Conservation (phyloP, 441 rosid species). For the Dalechampia spathulata region DNA sequence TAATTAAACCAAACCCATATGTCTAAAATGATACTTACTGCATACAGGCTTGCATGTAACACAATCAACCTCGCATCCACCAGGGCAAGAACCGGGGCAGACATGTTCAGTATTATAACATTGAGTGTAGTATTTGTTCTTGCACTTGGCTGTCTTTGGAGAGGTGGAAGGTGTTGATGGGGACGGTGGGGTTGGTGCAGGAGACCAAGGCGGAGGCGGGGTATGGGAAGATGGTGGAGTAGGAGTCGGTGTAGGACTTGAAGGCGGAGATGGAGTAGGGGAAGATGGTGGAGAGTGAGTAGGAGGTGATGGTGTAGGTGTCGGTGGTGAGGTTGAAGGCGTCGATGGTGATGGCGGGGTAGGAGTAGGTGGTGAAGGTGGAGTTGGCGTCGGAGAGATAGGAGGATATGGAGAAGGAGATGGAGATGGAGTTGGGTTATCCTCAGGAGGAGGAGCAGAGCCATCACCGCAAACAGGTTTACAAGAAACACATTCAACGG, state of each 20-base stretch:
- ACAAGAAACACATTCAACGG: constrained; percentile 43
- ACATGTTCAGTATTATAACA: constrained; percentile 34
- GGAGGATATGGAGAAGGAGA: too few relatives aligned
- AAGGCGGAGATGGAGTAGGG: constrained; percentile 1
- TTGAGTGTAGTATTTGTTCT: constrained; percentile 19
- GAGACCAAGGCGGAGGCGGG: not conserved
- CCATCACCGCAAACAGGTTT: constrained; percentile 27
- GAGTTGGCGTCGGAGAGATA: too few relatives aligned
- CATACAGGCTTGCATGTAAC: constrained; percentile 50
- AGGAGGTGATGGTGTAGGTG: constrained; percentile 8
- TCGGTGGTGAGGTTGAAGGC: not conserved
- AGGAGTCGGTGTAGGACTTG: constrained; percentile 2
- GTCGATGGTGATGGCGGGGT: constrained; percentile 16
- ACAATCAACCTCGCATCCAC: constrained; percentile 50
- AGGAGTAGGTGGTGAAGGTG: not conserved
- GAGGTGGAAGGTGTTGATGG: not conserved
- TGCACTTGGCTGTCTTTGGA: constrained; percentile 24
- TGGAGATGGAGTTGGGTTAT: not conserved
- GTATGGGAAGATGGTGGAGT: constrained; percentile 7
- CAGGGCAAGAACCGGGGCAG: constrained; percentile 42
- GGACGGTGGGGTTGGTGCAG: constrained; percentile 10
- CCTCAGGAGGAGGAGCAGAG: constrained; percentile 15
- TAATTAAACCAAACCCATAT: too few relatives aligned
- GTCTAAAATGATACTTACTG: too few relatives aligned
- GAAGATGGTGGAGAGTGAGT: constrained; percentile 1